These are phyloP conservation scores for Beauveria varroae DNA, from an alignment of 2,329 filamentous ascomycete species.

Conservation along the genomic window DNA sequence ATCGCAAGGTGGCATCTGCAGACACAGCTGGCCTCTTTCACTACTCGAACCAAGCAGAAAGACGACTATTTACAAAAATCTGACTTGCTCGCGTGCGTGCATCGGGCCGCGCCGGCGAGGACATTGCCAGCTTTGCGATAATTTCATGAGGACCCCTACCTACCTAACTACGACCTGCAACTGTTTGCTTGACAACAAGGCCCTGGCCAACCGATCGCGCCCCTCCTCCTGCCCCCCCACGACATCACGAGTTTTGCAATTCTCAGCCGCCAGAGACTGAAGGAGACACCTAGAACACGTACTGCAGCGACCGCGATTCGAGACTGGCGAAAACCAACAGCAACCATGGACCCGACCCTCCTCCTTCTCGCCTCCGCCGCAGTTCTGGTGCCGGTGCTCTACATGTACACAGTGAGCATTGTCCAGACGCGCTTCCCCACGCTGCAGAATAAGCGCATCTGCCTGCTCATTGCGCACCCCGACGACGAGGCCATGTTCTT, in stretches of 20 bases:
- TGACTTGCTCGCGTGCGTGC: background rate
- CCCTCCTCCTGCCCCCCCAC: background rate
- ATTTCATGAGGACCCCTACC: background rate
- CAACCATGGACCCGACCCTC: constrained; percentile 14
- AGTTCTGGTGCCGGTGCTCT: constrained; percentile 41
- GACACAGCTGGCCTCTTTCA: background rate
- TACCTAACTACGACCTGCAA: background rate
- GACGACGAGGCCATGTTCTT: constrained; percentile 99
- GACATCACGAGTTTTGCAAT: background rate
- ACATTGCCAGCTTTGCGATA: too few relatives aligned
- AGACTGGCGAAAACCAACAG: background rate
- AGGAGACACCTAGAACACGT: background rate
- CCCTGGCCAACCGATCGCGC: background rate
- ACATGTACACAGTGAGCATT: constrained; percentile 43
- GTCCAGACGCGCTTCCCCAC: constrained; percentile 51
- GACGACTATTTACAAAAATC: too few relatives aligned
- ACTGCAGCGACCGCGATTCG: background rate
- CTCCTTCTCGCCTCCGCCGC: constrained; percentile 24
- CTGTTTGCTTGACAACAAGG: background rate
- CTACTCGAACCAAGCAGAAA: background rate
- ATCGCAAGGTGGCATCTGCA: constrained; percentile 25
- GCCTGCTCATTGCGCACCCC: constrained; percentile 89
- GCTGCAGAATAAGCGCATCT: constrained; percentile 76
- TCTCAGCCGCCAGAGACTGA: background rate
- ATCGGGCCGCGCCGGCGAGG: background rate